Evolutionary conservation across 169 alveolate genomes (phyloP).

Genomic region (Sarcocystis neurona): DNA sequence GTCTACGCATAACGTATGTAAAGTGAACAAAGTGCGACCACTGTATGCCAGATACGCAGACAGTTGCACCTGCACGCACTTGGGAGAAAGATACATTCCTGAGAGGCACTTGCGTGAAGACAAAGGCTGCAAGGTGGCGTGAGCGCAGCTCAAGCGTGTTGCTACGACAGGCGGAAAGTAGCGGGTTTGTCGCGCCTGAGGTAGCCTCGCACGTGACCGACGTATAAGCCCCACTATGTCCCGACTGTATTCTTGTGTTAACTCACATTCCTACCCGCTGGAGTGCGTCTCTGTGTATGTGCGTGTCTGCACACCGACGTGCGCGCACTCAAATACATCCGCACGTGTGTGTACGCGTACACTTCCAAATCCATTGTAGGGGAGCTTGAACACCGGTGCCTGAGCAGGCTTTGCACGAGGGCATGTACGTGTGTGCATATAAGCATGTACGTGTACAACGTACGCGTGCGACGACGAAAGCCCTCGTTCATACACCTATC

Average conservation of each 20-base stretch:
- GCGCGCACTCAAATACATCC: too few species aligned
- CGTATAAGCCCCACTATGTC: too few species aligned
- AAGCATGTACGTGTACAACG: too few species aligned
- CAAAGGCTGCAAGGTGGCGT: background rate
- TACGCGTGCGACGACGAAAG: background rate
- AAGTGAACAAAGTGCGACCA: too few species aligned
- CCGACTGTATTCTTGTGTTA: background rate
- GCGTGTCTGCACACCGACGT: background rate
- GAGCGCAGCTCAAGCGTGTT: background rate
- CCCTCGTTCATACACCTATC: background rate
- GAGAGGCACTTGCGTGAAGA: background rate
- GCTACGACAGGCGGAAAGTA: background rate
- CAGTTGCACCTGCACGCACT: background rate
- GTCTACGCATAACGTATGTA: too few species aligned
- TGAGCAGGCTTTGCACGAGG: too few species aligned
- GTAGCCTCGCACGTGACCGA: background rate
- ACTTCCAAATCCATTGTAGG: too few species aligned
- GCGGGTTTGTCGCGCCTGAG: background rate
- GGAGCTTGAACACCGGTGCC: too few species aligned
- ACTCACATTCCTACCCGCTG: background rate
- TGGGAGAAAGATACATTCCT: background rate
- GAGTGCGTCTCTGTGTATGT: background rate
- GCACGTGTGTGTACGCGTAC: too few species aligned
- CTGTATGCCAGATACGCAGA: background rate
- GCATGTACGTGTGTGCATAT: too few species aligned